A percentile compares a stretch with the other conserved stretches of the same genome.
Conservation (phyloP, 805 yeast genomes). For the Naumovozyma castellii region DNA sequence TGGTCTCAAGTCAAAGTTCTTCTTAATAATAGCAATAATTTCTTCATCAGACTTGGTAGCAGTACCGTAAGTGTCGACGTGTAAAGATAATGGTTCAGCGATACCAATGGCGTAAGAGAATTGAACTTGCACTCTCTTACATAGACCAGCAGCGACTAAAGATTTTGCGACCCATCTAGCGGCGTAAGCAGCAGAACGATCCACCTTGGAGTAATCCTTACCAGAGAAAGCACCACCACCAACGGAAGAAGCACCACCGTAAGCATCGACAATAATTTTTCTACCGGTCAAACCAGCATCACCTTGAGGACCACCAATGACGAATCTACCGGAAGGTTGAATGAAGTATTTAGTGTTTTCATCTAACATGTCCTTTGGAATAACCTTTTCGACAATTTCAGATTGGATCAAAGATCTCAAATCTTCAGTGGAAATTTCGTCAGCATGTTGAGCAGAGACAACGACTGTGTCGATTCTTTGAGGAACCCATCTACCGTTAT, state of each 20-base stretch:
- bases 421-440: constrained; percentile 87
- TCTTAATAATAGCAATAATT: constrained; percentile 81
- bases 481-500: constrained; percentile 92
- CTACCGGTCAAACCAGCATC: constrained; percentile 99
- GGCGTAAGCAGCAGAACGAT: constrained; percentile 99
- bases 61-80: constrained; percentile 97
- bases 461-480: constrained; percentile 95
- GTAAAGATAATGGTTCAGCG: constrained; percentile 96
- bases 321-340: constrained; percentile 99
- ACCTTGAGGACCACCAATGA: constrained; percentile 99
- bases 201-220: constrained; percentile 99
- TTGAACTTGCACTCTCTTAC: constrained; percentile 95
- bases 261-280: constrained; percentile 98
- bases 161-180: constrained; percentile 99
- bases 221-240: constrained; percentile 99
- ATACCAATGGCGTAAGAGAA: constrained; percentile 99
- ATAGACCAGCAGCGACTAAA: constrained; percentile 85
- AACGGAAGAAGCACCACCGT: constrained; percentile 99
- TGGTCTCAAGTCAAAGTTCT: constrained; percentile 98
- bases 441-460: constrained; percentile 96
- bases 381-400: constrained; percentile 83
- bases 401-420: constrained; percentile 68
- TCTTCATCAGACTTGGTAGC: constrained; percentile 81
- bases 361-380: constrained; percentile 83
- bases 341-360: constrained; percentile 95